A percentile compares a stretch with the other conserved stretches of the same genome.
Conservation (phyloP, 2,329 filamentous ascomycete genomes). For the Curvularia hawaiiensis region DNA sequence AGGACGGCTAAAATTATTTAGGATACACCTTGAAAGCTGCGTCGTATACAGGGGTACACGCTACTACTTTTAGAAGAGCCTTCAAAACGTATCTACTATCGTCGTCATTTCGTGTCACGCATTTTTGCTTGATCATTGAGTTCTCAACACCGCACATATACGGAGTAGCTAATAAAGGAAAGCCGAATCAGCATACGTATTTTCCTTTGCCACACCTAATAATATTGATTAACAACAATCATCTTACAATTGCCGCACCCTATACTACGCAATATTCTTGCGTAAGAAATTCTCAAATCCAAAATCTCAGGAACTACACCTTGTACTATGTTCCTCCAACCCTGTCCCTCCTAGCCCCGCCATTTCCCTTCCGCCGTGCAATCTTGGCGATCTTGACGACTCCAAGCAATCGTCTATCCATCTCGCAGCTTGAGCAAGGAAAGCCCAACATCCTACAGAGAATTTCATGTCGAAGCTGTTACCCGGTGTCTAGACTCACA, state of each 20-base stretch:
- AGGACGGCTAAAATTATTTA: no score
- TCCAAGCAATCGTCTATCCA: conserved; percentile 14
- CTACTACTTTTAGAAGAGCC: no score
- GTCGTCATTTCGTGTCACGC: no score
- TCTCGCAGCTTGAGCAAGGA: conserved; percentile 4
- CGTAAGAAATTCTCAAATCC: conserved; percentile 3
- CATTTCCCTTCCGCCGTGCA: conserved; percentile 26
- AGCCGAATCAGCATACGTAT: not conserved
- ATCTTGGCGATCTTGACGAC: conserved; percentile 20
- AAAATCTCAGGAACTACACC: conserved; percentile 10
- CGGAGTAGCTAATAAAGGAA: not conserved
- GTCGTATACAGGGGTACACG: no score
- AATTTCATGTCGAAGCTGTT: no score
- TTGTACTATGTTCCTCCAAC: conserved; percentile 5
- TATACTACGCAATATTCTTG: not conserved
- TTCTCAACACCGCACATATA: not conserved
- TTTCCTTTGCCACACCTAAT: no score
- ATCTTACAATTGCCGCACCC: not conserved
- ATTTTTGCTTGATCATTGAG: not conserved
- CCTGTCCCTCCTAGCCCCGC: conserved; percentile 12
- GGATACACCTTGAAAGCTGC: no score
- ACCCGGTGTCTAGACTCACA: conserved; percentile 14
- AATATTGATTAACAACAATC: no score
- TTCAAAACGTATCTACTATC: not conserved
- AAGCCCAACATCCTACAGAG: conserved; percentile 5